Conservation (phyloP, 2,329 filamentous ascomycete species). For the Fusarium irregulare region DNA sequence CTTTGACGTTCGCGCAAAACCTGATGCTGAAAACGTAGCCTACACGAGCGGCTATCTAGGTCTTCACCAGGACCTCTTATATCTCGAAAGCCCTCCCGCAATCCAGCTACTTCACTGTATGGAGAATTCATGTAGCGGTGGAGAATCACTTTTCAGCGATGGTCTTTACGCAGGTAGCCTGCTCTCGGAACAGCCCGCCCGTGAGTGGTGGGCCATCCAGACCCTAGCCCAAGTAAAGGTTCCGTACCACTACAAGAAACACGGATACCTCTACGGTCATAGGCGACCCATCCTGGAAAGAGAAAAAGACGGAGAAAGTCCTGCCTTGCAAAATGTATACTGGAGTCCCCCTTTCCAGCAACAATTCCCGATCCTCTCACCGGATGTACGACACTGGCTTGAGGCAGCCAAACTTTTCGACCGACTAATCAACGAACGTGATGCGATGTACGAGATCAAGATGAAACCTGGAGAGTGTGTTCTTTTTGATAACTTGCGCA, state of each 20-base stretch:
- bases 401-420: constrained; percentile 67
- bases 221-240: constrained; percentile 59
- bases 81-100: constrained; percentile 81
- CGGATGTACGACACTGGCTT: constrained; percentile 56
- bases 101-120: constrained; percentile 92
- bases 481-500: constrained; percentile 88
- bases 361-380: constrained; percentile 51
- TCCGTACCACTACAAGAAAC: constrained; percentile 76
- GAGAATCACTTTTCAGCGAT: constrained; percentile 89
- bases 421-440: constrained; percentile 64
- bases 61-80: constrained; percentile 94
- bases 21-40: constrained; percentile 88
- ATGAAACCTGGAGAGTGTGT: constrained; percentile 87
- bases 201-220: constrained; percentile 37
- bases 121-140: constrained; percentile 80
- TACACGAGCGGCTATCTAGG: constrained; percentile 86
- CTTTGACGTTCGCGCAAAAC: constrained; percentile 86
- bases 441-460: constrained; percentile 75
- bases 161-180: constrained; percentile 68
- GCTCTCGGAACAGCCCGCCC: constrained; percentile 44
- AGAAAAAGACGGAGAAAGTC: constrained; percentile 43
- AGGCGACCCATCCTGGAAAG: constrained; percentile 64
- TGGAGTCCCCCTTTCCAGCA: constrained; percentile 88
- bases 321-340: constrained; percentile 46
- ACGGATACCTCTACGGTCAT: constrained; percentile 71